These are phyloP conservation scores for Cicer judaicum DNA, from an alignment of 306 rosid species.

Conservation along the genomic window DNA sequence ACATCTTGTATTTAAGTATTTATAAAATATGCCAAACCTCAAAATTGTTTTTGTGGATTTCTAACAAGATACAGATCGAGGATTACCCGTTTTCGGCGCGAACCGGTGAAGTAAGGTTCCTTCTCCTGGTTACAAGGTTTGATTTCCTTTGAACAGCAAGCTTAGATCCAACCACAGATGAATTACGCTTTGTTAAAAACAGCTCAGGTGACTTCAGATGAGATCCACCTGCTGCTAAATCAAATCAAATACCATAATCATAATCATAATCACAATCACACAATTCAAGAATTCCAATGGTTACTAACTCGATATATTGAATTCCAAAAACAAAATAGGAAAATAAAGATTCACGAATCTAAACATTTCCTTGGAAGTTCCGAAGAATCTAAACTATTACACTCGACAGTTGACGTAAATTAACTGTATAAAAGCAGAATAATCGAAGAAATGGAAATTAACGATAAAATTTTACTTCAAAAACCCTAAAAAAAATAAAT, in stretches of 20 bases:
- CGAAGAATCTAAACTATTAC: conserved; percentile 7
- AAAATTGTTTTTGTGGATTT: neutral
- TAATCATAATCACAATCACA: neutral
- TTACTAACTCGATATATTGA: neutral
- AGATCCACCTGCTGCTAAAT: conserved; percentile 61
- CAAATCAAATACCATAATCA: neutral
- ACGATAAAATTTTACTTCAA: neutral
- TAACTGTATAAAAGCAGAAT: neutral
- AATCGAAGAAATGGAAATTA: conserved; percentile 5
- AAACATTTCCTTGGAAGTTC: neutral
- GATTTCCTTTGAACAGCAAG: conserved; percentile 58
- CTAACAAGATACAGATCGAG: neutral
- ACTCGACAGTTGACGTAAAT: neutral
- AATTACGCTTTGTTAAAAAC: conserved; percentile 50
- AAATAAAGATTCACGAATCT: neutral
- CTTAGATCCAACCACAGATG: conserved; percentile 57
- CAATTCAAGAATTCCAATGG: neutral
- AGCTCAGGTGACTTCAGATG: conserved; percentile 57
- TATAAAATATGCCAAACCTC: neutral
- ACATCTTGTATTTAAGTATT: neutral
- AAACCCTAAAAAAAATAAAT: conserved; percentile 26
- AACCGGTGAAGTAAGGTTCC: conserved; percentile 55
- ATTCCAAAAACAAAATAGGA: neutral
- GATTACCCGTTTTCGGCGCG: conserved; percentile 71
- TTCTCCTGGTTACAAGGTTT: conserved; percentile 41